A percentile compares a stretch with the other conserved stretches of the same genome.
Evolutionary conservation across 1,284 basidiomycete species (phyloP).

Genomic region (Ustilago nuda): DNA sequence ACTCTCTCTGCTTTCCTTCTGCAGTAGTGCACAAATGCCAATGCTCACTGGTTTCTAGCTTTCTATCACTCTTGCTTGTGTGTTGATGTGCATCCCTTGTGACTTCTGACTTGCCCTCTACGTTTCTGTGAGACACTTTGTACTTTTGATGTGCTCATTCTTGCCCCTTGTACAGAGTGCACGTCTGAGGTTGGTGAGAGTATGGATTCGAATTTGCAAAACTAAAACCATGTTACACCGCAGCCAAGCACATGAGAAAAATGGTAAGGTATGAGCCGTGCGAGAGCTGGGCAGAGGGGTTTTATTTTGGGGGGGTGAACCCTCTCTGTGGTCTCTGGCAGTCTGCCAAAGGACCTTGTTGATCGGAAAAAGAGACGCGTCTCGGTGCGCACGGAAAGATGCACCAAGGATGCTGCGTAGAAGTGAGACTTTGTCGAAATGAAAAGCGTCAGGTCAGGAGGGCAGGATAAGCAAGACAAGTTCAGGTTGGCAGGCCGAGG

Average conservation of each 20-base stretch:
- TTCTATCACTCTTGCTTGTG: not conserved
- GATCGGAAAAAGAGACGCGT: slow-evolving; percentile 9
- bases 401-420: not conserved
- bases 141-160: too few relatives aligned
- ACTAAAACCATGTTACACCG: not conserved
- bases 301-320: not conserved
- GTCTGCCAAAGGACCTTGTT: not conserved
- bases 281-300: not conserved
- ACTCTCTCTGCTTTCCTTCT: slow-evolving; percentile 15
- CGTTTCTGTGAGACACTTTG: too few relatives aligned
- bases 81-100: too few relatives aligned
- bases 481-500: not conserved
- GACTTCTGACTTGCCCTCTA: too few relatives aligned
- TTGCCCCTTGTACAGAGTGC: too few relatives aligned
- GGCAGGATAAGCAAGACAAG: not conserved
- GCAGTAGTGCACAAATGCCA: slow-evolving; percentile 27
- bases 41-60: slow-evolving; percentile 10
- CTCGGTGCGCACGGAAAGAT: slow-evolving; percentile 8
- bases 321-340: not conserved
- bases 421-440: slow-evolving; percentile 1
- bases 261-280: not conserved
- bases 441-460: not conserved
- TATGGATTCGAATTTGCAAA: too few relatives aligned
- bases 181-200: too few relatives aligned
- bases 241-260: not conserved